phyloP scores from a whole-genome alignment of 768 basidiomycete species.

The Candolleomyces efflorescens region DNA sequence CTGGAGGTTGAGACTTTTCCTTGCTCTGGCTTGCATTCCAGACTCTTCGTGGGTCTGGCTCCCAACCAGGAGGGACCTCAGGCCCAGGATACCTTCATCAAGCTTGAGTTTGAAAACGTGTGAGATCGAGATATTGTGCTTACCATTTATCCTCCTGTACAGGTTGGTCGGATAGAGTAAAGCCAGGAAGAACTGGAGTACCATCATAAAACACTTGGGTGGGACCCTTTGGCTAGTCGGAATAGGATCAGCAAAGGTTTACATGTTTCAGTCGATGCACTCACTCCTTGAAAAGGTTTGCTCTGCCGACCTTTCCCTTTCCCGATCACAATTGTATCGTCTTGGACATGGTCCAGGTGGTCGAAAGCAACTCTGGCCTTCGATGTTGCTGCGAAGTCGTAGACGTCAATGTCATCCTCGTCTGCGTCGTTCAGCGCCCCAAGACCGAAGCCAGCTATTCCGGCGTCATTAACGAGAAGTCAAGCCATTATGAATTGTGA shows the following conservation, averaged over 20 bases:
- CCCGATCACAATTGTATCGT: constrained; percentile 47
- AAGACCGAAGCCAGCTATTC: constrained; percentile 77
- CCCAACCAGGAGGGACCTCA: constrained; percentile 81
- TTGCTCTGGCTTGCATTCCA: constrained; percentile 53
- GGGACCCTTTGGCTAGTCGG: constrained; percentile 27
- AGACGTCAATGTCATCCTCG: constrained; percentile 86
- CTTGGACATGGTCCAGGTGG: constrained; percentile 56
- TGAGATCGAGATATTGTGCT: constrained; percentile 15
- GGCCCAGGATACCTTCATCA: constrained; percentile 74
- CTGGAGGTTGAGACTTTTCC: constrained; percentile 32
- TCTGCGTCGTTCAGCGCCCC: constrained; percentile 92
- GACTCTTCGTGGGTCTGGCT: constrained; percentile 74
- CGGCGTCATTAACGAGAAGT: neutral
- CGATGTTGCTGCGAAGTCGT: constrained; percentile 45
- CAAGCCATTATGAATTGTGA: neutral
- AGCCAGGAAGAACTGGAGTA: constrained; percentile 66
- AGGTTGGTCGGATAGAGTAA: constrained; percentile 63
- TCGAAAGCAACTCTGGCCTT: constrained; percentile 64
- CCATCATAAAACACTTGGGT: constrained; percentile 67
- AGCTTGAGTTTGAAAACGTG: neutral
- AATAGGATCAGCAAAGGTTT: constrained; percentile 19
- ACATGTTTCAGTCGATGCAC: constrained; percentile 5
- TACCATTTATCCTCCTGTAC: constrained; percentile 70
- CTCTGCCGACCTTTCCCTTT: constrained; percentile 17
- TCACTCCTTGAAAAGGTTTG: constrained; percentile 25